A percentile compares a stretch with the other conserved stretches of the same genome.
These are phyloP conservation scores for Chenopodium album DNA, from an alignment of 148 eudicot species.

Conservation along the genomic window DNA sequence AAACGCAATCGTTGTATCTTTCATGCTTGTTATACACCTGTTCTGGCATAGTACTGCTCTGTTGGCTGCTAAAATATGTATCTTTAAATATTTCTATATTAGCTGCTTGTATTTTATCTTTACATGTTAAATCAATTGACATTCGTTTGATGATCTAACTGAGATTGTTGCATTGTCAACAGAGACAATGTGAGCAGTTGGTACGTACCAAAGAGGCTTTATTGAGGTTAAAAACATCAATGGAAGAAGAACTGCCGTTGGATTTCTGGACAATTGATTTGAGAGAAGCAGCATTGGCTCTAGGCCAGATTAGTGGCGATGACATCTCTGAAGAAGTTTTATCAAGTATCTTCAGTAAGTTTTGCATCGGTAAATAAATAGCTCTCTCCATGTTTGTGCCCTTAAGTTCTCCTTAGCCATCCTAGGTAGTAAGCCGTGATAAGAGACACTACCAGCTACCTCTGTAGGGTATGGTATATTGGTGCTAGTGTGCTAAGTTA, in stretches of 20 bases:
- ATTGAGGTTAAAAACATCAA: slow-evolving; percentile 61
- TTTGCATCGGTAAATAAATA: slow-evolving; percentile 65
- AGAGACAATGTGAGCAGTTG: slow-evolving; percentile 97
- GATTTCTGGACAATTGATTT: slow-evolving; percentile 96
- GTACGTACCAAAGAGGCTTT: slow-evolving; percentile 84
- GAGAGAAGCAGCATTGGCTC: slow-evolving; percentile 83
- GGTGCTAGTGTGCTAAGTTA: background rate
- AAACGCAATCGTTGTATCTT: background rate
- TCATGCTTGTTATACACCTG: background rate
- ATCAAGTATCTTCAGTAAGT: slow-evolving; percentile 76
- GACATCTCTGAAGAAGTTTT: slow-evolving; percentile 90
- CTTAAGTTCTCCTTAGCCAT: background rate
- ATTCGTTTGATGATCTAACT: background rate
- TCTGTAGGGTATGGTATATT: background rate
- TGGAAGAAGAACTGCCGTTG: slow-evolving; percentile 66
- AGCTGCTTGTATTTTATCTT: too few species aligned
- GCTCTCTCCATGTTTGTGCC: background rate
- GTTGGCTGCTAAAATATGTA: background rate
- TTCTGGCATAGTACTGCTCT: background rate
- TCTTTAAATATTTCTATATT: background rate
- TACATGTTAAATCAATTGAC: background rate
- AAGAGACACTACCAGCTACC: background rate
- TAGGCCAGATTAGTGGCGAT: slow-evolving; percentile 88
- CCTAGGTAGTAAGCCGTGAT: background rate
- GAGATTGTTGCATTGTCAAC: slow-evolving; percentile 13